Conservation (phyloP, 2,329 filamentous ascomycete genomes). For the Nakataea oryzae region DNA sequence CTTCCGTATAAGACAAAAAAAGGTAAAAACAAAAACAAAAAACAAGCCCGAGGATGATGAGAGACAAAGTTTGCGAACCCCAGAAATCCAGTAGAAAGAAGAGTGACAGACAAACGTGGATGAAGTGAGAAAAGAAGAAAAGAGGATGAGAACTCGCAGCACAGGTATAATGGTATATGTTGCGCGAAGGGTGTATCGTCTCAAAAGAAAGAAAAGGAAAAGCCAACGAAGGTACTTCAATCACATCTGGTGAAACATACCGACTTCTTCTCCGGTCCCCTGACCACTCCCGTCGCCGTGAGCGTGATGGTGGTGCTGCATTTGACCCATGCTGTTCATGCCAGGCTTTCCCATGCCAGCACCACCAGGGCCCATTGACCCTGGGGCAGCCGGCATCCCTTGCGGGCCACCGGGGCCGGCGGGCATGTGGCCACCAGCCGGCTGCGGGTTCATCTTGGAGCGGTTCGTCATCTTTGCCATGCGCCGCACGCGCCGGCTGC, state of each 20-base stretch:
- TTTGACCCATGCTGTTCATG: slow-evolving; percentile 54
- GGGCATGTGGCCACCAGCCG: slow-evolving; percentile 34
- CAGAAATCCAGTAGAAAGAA: slow-evolving; percentile 3
- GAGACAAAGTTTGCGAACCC: not conserved
- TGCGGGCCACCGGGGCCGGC: slow-evolving; percentile 35
- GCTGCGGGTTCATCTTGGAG: slow-evolving; percentile 5
- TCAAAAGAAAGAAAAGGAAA: slow-evolving; percentile 17
- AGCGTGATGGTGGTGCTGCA: slow-evolving; percentile 62
- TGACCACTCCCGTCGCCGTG: slow-evolving; percentile 57
- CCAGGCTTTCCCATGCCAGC: slow-evolving; percentile 54
- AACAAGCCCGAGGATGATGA: not conserved
- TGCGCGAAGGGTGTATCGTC: not conserved
- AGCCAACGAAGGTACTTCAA: slow-evolving; percentile 20
- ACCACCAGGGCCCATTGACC: slow-evolving; percentile 49
- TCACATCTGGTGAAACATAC: slow-evolving; percentile 98
- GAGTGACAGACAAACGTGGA: slow-evolving; percentile 11
- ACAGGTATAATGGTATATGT: slow-evolving; percentile 15
- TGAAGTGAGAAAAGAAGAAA: slow-evolving; percentile 10
- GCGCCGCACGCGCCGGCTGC: slow-evolving; percentile 82
- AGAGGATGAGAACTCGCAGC: slow-evolving; percentile 18
- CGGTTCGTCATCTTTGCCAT: slow-evolving; percentile 94
- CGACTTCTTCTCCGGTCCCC: slow-evolving; percentile 73
- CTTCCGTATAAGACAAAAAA: not conserved
- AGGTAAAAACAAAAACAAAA: too few species aligned
- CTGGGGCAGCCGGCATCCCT: slow-evolving; percentile 51